These are phyloP conservation scores for Ophiocordyceps camponoti-saundersi DNA, from an alignment of 2,329 filamentous ascomycete genomes.

Conservation along the genomic window DNA sequence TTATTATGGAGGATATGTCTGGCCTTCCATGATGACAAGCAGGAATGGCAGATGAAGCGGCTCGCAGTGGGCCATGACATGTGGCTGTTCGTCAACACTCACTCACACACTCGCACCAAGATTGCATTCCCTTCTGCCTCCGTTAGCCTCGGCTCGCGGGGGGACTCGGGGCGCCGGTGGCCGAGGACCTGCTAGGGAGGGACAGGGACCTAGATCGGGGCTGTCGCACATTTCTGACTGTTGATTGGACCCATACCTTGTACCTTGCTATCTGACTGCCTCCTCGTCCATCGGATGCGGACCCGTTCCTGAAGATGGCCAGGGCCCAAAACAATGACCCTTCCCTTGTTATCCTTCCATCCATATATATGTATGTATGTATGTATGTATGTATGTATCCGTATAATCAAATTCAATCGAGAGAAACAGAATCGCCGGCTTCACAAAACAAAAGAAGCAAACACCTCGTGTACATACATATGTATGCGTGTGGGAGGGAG, in stretches of 20 bases:
- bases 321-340: no score
- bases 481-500: no score
- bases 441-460: neutral
- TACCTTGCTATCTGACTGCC: neutral
- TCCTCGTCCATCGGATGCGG: no score
- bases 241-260: neutral
- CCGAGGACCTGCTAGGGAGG: neutral
- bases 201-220: neutral
- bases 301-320: neutral
- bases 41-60: neutral
- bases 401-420: neutral
- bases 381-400: no score
- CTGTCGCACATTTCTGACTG: neutral
- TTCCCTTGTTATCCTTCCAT: no score
- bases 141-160: neutral
- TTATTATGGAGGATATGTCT: neutral
- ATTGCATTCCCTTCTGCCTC: neutral
- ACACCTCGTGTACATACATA: no score
- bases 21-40: neutral
- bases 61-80: conserved; percentile 1
- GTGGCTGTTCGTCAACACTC: conserved; percentile 1
- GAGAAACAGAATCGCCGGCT: neutral
- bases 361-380: no score
- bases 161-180: neutral
- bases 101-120: no score